Base-by-base conservation (phyloP, 805 yeast species). In the Starmerella khaoyaiensis region DNA sequence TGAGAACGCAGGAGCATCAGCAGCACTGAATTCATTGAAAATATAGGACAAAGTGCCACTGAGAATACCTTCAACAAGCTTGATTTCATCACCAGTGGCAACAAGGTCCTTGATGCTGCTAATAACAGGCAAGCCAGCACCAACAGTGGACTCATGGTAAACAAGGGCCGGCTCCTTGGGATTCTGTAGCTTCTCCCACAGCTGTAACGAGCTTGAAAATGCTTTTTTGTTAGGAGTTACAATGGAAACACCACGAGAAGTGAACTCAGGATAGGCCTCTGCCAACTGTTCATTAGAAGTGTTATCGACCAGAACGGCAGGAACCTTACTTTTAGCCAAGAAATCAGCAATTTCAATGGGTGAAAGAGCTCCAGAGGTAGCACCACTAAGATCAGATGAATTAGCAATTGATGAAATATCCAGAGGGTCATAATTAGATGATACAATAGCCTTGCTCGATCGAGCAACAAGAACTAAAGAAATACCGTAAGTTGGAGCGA, bases 221-320 rank as follows among this genome's bases (percentile, higher is more conserved):
- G 93, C 99, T 68, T 90, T 90, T 63, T 90, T 90, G 69, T 90
- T 90, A 49, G 99, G 99, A 31, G 99, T 90, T 15, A 97, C 98
- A 52, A 90, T 74, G 31, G 95, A 83, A 47, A 90, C 75, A 26
- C 94, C 94, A 42, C 67, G 71, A 48, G 68, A 59, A 44, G 87
- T 65, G 52, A 90, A 75, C 27, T 65, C 59, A 31, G 94, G 80
- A 60, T 90, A 90, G 37, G 72, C 69, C 30, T 70, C 67, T 31
- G 97, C 94, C 49, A 87, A 63, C 5, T 69, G 56, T 46, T 72
- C 80, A 59, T 76, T 80, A 21, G 97, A 84, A 34, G 99, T 90
- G 70, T 90, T 90, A 62, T 90, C 99, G 28, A 90, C 79, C 42
- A 90, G 64, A 47, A 90, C 79, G 23, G 82, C 73, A 34, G 97